Conservation (phyloP, 2,329 filamentous ascomycete genomes). For the Ceratocystiopsis minuta region DNA sequence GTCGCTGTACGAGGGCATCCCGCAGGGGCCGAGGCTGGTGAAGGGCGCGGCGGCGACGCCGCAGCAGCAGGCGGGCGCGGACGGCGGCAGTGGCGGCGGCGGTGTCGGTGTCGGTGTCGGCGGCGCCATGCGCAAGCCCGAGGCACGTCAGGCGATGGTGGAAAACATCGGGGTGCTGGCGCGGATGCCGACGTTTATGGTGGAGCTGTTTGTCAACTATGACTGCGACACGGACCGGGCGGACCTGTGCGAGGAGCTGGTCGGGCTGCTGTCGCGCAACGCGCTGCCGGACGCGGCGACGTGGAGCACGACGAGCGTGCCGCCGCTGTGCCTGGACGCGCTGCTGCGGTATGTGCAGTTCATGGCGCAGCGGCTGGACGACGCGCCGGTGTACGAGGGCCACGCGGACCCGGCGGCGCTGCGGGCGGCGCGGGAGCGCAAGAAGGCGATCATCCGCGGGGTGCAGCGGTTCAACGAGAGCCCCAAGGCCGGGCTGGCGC, state of each 20-base stretch:
- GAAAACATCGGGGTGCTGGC: constrained; percentile 86
- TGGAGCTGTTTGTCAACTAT: constrained; percentile 93
- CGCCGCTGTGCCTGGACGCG: constrained; percentile 82
- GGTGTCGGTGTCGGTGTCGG: constrained; percentile 37
- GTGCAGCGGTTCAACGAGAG: constrained; percentile 88
- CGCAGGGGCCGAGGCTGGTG: constrained; percentile 61
- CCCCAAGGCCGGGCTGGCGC: constrained; percentile 75
- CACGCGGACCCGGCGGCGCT: constrained; percentile 48
- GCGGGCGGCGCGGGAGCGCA: constrained; percentile 55
- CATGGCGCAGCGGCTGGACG: constrained; percentile 68
- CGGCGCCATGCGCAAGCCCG: constrained; percentile 75
- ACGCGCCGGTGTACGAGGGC: constrained; percentile 43
- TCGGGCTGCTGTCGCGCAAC: constrained; percentile 81
- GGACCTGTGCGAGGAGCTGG: constrained; percentile 88
- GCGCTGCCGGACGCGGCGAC: constrained; percentile 93
- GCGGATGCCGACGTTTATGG: constrained; percentile 85
- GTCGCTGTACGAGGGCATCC: constrained; percentile 79
- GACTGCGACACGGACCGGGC: constrained; percentile 85
- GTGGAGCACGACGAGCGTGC: constrained; percentile 97
- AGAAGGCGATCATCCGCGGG: constrained; percentile 77
- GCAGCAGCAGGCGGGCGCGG: no score
- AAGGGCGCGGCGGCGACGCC: constrained; percentile 43
- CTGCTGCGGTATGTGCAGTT: constrained; percentile 82
- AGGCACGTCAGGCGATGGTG: constrained; percentile 94
- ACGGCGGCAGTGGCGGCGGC: no score